These are phyloP conservation scores for Leccinum olivaceopallidum DNA, from an alignment of 768 basidiomycete species.

Conservation along the genomic window DNA sequence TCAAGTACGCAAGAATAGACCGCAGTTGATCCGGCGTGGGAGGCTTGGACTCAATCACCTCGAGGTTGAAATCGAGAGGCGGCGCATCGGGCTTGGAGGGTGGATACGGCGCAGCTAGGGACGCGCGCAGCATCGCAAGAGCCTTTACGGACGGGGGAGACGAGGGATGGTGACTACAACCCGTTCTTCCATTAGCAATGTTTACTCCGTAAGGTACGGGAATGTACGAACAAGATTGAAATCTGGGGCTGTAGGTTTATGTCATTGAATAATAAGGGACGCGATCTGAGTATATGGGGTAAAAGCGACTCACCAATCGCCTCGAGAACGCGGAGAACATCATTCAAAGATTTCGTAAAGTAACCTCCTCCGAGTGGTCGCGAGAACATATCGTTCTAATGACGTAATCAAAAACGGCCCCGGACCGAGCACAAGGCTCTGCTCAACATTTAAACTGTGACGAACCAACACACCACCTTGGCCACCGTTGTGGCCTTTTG, in stretches of 20 bases:
- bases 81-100: slow-evolving; percentile 42
- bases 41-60: slow-evolving; percentile 62
- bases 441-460: too few relatives aligned
- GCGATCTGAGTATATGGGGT: background rate
- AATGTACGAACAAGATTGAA: slow-evolving; percentile 58
- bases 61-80: slow-evolving; percentile 69
- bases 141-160: slow-evolving; percentile 68
- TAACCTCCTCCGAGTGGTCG: background rate
- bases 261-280: background rate
- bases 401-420: slow-evolving; percentile 7
- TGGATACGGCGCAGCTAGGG: slow-evolving; percentile 65
- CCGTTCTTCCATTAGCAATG: slow-evolving; percentile 4
- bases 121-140: slow-evolving; percentile 55
- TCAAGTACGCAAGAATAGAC: slow-evolving; percentile 64
- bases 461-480: too few relatives aligned
- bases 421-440: too few relatives aligned
- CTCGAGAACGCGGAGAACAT: slow-evolving; percentile 39
- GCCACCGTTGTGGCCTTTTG: background rate
- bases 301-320: slow-evolving; percentile 30
- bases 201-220: slow-evolving; percentile 9
- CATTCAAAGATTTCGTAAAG: background rate
- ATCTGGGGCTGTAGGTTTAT: slow-evolving; percentile 48
- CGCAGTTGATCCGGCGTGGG: slow-evolving; percentile 70
- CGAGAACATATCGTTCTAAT: background rate
- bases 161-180: slow-evolving; percentile 57